Base-by-base conservation (phyloP, 2,329 filamentous ascomycete species). In the Malbranchea zuffiana region DNA sequence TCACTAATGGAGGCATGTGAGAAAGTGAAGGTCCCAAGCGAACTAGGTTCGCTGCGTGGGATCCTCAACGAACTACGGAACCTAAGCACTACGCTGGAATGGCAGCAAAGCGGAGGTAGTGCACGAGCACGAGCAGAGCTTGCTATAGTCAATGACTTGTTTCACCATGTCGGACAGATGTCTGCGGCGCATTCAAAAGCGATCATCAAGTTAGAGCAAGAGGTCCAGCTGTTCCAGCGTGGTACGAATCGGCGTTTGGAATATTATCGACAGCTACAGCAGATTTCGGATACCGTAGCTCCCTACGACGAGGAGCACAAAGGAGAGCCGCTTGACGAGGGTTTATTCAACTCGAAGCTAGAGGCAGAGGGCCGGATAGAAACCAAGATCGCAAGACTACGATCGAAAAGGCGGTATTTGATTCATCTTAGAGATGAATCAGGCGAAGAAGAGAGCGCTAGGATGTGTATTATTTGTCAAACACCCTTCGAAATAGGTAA, bases 211-310 rank as follows among this genome's bases (percentile, higher is more conserved):
- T 50, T 79, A 5, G 60, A 80, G 35, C 65, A 62, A 33, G 87
- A 95, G 55, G 63, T 85, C 4, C 79, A 88, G 31, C 63, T 76
- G 18, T 90, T 93, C 54, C 80, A 76, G 18, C 67, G 69, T 11
- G 75, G 80, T 0, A 87, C 93, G 75, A 96, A 96, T 50, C 69
- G 77, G 24, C 78, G 90, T 10, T 62, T 95, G 1, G 85, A 90
- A 40, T 96, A 86, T 54, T 96, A 96, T 54, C 77, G 80, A 4
- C 86, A 95, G 51, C 68, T 96, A 7, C 90, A 96, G 53, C 73
- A 75, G 17, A 77, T 96, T n/a, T 95, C 87, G 0, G 88, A 96
- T 53, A 83, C 76, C 12, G 84, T 96, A 0, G 72, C 74, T 4
- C 78, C 81, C 1, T 82, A 82, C 39, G 78, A 85, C 39, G 78